Percentiles rank a stretch among this genome's conserved stretches.
Conservation (phyloP, 2,329 filamentous ascomycete genomes). For the Cercospora zeae-maydis region DNA sequence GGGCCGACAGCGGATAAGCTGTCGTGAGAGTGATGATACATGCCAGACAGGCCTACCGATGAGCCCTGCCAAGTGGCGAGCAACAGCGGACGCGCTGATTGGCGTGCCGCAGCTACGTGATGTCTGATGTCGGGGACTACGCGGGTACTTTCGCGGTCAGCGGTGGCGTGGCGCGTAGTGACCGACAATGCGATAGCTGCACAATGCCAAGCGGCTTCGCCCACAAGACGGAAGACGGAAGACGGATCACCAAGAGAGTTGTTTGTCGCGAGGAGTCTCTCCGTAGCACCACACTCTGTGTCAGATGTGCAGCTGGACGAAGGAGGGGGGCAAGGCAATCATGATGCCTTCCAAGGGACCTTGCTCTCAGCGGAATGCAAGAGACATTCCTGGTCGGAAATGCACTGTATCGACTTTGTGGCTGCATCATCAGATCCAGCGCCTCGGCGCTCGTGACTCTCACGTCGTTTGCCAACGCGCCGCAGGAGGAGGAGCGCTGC, state of each 20-base stretch:
- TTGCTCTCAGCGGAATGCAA: conserved; percentile 14
- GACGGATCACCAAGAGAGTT: conserved; percentile 12
- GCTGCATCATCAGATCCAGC: conserved; percentile 21
- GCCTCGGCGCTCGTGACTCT: conserved; percentile 22
- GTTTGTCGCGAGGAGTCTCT: conserved; percentile 17
- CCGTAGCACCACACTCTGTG: conserved; percentile 24
- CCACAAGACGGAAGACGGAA: conserved; percentile 9
- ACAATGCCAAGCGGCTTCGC: conserved; percentile 11
- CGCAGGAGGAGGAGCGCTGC: conserved; percentile 19
- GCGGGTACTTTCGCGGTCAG: conserved; percentile 7
- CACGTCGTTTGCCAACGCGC: conserved; percentile 17
- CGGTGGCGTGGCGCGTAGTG: conserved; percentile 6
- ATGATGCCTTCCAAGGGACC: conserved; percentile 14
- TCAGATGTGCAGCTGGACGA: conserved; percentile 24
- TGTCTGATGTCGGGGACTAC: conserved; percentile 5
- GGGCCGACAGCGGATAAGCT: conserved; percentile 14
- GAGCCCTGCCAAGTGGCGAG: conserved; percentile 9
- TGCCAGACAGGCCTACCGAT: conserved; percentile 2
- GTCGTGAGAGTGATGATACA: conserved; percentile 3
- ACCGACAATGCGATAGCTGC: neutral
- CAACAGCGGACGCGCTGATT: neutral
- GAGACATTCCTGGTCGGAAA: conserved; percentile 13
- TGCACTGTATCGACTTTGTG: conserved; percentile 10
- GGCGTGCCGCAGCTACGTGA: neutral
- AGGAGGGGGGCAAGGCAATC: conserved; percentile 19